Percentiles rank a stretch among this genome's conserved stretches.
phyloP scores from a whole-genome alignment of 2,329 filamentous ascomycete genomes.

The Stagonosporopsis cucurbitacearum region DNA sequence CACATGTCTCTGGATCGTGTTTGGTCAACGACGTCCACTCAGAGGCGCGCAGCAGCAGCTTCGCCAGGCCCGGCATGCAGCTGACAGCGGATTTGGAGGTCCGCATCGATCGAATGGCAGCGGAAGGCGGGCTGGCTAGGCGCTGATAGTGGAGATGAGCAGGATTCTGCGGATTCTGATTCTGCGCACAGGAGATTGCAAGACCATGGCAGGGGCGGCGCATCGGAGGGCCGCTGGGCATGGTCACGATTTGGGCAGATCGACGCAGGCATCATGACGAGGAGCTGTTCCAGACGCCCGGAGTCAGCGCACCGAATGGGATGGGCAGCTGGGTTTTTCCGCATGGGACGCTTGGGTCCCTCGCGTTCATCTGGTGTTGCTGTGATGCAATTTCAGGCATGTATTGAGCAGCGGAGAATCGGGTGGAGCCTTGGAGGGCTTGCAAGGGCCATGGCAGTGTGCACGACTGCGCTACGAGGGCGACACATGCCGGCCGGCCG shows the following conservation, averaged over 20 bases:
- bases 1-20: slow-evolving; percentile 7
- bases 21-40: not conserved
- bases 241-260: slow-evolving; percentile 12
- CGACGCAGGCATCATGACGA: slow-evolving; percentile 15
- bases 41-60: not conserved
- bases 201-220: slow-evolving; percentile 5
- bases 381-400: slow-evolving; percentile 17
- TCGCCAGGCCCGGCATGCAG: slow-evolving; percentile 4
- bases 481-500: not conserved
- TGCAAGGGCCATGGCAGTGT: no score
- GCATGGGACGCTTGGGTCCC: slow-evolving; percentile 13
- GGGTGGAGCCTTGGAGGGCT: no score
- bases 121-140: slow-evolving; percentile 2
- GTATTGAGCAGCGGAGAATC: not conserved
- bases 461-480: no score
- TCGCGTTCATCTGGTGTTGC: slow-evolving; percentile 11
- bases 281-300: slow-evolving; percentile 16
- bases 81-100: slow-evolving; percentile 11
- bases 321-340: slow-evolving; percentile 12
- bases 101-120: slow-evolving; percentile 7
- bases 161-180: slow-evolving; percentile 10
- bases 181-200: slow-evolving; percentile 13
- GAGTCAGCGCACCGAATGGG: slow-evolving; percentile 13
- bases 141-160: slow-evolving; percentile 16
- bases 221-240: slow-evolving; percentile 14